Conservation (phyloP, 148 eudicot species). For the Rhododendron vialii region DNA sequence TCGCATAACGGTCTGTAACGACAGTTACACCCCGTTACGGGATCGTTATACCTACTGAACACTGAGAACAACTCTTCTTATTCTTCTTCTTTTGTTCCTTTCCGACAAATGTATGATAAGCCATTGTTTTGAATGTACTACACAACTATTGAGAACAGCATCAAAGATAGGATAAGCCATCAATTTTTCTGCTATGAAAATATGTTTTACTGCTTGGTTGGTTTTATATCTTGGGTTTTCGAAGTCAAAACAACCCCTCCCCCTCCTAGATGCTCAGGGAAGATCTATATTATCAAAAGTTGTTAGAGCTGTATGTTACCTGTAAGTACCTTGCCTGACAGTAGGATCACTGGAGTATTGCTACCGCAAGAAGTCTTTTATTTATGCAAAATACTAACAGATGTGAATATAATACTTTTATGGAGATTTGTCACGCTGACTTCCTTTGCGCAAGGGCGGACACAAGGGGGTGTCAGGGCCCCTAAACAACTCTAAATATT, state of each 20-base stretch:
- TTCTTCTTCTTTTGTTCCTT: background rate
- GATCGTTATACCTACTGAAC: too few relatives aligned
- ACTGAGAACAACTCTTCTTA: too few relatives aligned
- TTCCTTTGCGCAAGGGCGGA: too few relatives aligned
- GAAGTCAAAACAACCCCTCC: background rate
- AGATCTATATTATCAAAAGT: background rate
- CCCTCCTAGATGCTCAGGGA: background rate
- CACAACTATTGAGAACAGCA: background rate
- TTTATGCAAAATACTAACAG: background rate
- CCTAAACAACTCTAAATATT: too few relatives aligned
- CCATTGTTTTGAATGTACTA: background rate
- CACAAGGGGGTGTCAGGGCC: too few relatives aligned
- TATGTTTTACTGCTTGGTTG: background rate
- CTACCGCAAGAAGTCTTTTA: too few relatives aligned
- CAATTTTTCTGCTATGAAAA: background rate
- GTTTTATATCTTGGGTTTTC: background rate
- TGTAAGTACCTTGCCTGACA: background rate
- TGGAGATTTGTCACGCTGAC: background rate
- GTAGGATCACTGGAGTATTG: background rate
- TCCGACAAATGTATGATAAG: background rate
- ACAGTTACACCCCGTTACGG: too few relatives aligned
- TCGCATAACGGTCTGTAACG: too few relatives aligned
- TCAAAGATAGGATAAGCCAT: background rate
- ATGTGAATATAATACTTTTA: background rate
- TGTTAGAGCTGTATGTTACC: background rate